Evolutionary conservation across 257 asterid genomes (phyloP), one percentile per base, ranked within the genome.

Genomic region (Solanum pimpinellifolium): DNA sequence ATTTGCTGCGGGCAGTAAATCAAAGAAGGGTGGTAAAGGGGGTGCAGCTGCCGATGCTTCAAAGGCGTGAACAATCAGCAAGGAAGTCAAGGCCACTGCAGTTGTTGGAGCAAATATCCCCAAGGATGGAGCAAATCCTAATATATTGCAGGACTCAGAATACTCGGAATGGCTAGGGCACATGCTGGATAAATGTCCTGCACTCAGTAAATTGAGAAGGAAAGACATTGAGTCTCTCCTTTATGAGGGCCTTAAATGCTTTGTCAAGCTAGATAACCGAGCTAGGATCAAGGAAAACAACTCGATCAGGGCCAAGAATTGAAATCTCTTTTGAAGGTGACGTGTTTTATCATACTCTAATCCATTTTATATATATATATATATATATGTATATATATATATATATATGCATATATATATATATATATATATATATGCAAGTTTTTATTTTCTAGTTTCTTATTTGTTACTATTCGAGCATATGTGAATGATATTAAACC

Each of bases 231-330:
- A 70, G 23, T 70, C 76, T 70, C 76, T 70, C 23, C 42, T 42
- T 29, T 70, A 70, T 8, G 42, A 15, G n/a, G 21, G 16, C 13
- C 14, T 70, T n/a, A 31, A 70, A 31, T 13, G 3, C 76, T 68
- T 94, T 87, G 98, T 94, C 82, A 97, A 97, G 92, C 94, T 97
- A 89, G 99, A 97, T 90, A 95, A 92, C 87, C 97, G 96, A 86
- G 96, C 95, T 9, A 91, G 95, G 93, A 96, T 96, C 92, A 97
- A 95, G 93, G 98, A 93, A 92, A 97, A 96, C 87, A 96, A 94
- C 69, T 88, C 97, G 46, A 35, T 91, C 5, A 96, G 85, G 93
- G 97, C 99, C 88, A 97, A 80, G 85, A 46, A 80, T 13, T 46
- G 85, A 80, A 29, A 47, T 29, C 23, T 47, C 41, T 29, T 29